Conservation (phyloP, 768 basidiomycete species). For the Trametes cingulata region DNA sequence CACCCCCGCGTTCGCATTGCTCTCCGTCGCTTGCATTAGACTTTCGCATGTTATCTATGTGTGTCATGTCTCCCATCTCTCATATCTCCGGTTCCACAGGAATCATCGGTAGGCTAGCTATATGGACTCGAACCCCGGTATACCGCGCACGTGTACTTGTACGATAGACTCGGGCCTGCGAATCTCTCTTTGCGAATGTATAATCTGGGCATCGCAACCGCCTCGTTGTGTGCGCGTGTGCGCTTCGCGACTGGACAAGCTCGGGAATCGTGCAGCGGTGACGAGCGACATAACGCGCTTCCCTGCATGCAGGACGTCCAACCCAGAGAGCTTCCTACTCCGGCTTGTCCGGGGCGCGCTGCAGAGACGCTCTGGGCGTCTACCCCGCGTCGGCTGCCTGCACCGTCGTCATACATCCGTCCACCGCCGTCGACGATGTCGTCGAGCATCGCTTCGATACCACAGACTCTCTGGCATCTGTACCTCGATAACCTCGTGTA, state of each 20-base stretch:
- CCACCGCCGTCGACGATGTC: constrained; percentile 13
- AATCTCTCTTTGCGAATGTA: constrained; percentile 5
- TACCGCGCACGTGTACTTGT: constrained; percentile 22
- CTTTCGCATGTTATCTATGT: constrained; percentile 17
- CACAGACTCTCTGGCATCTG: constrained; percentile 52
- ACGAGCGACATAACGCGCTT: not conserved
- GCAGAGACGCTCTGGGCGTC: too few relatives aligned
- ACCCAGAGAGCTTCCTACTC: too few relatives aligned
- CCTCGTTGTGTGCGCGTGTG: not conserved
- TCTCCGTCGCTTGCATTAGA: constrained; percentile 23
- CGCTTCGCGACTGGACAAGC: not conserved
- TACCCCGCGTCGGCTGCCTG: not conserved
- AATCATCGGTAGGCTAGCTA: constrained; percentile 1
- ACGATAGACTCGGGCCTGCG: constrained; percentile 10
- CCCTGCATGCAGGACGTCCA: not conserved
- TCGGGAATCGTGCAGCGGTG: not conserved
- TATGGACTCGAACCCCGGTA: constrained; percentile 5
- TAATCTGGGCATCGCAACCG: constrained; percentile 3
- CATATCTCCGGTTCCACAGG: not conserved
- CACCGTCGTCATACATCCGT: not conserved
- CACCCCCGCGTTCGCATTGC: constrained; percentile 15
- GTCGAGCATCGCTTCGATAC: constrained; percentile 34
- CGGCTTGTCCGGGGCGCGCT: too few relatives aligned
- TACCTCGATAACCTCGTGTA: constrained; percentile 67
- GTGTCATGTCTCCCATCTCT: not conserved